Conservation (phyloP, 2,329 filamentous ascomycete genomes). For the Metarhizium robertsii region DNA sequence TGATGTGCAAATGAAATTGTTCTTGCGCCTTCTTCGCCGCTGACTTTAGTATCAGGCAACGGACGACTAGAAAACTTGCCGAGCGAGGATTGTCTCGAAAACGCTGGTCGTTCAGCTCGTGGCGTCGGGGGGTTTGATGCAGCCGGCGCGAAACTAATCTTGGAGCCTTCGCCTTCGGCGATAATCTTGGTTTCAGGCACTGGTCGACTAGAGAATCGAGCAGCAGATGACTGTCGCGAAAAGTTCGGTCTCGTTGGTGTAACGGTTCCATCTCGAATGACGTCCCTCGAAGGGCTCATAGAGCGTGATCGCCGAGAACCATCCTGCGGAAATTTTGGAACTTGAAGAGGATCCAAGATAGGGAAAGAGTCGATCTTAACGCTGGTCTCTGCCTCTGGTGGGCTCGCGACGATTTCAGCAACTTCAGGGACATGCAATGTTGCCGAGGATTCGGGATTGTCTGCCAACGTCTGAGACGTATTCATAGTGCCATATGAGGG, state of each 20-base stretch:
- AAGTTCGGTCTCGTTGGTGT: conserved; percentile 33
- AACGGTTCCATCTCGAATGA: conserved; percentile 10
- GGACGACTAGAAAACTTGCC: conserved; percentile 54
- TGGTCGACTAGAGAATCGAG: conserved; percentile 63
- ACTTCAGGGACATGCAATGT: conserved; percentile 8
- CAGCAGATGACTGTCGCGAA: conserved; percentile 41
- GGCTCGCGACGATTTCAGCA: conserved; percentile 1
- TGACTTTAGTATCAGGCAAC: conserved; percentile 50
- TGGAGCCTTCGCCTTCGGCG: conserved; percentile 47
- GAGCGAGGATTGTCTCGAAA: conserved; percentile 36
- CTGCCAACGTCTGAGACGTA: conserved; percentile 12
- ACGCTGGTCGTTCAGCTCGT: conserved; percentile 25
- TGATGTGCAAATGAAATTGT: conserved; percentile 54
- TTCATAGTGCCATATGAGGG: conserved; percentile 25
- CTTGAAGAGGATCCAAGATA: conserved; percentile 10
- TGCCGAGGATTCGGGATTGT: conserved; percentile 1
- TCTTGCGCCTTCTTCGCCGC: conserved; percentile 42
- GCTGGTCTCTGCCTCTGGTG: background rate
- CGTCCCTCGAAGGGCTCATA: conserved; percentile 15
- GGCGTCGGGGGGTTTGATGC: conserved; percentile 14
- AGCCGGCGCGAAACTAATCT: conserved; percentile 58
- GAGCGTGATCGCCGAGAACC: conserved; percentile 13
- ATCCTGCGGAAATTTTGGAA: conserved; percentile 2
- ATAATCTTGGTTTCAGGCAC: conserved; percentile 62
- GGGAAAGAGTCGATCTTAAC: conserved; percentile 14